These are phyloP conservation scores for Pseudonectria buxi DNA, from an alignment of 2,329 filamentous ascomycete species.

Conservation along the genomic window DNA sequence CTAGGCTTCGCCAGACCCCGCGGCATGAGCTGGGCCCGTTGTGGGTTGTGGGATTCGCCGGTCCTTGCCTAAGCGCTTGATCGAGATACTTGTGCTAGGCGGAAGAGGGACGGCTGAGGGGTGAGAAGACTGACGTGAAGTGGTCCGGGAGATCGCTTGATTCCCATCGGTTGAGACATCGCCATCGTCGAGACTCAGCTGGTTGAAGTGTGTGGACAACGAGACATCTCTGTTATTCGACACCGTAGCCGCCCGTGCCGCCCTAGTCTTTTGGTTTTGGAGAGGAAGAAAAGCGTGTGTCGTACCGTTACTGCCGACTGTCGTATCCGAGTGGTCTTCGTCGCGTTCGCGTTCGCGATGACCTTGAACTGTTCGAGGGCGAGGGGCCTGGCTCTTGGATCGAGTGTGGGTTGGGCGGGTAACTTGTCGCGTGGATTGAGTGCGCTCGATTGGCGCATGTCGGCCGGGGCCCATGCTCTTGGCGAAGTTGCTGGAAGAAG, in stretches of 20 bases:
- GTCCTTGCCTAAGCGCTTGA: conserved; percentile 21
- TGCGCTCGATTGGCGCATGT: conserved; percentile 39
- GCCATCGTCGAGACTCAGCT: conserved; percentile 34
- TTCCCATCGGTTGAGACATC: conserved; percentile 20
- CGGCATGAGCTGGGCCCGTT: conserved; percentile 5
- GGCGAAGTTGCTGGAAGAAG: conserved; percentile 41
- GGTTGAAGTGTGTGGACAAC: conserved; percentile 31
- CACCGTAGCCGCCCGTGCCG: conserved; percentile 18
- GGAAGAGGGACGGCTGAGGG: conserved; percentile 14
- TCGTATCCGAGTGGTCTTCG: conserved; percentile 31
- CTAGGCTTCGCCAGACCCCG: conserved; percentile 24
- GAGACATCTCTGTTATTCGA: conserved; percentile 37
- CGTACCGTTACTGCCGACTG: conserved; percentile 31
- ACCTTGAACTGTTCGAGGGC: conserved; percentile 35
- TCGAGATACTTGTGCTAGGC: conserved; percentile 19
- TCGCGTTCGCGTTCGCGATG: conserved; percentile 34
- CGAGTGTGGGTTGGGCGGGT: conserved; percentile 41
- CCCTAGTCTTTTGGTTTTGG: conserved; percentile 20
- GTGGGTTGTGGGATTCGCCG: conserved; percentile 10
- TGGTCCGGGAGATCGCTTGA: conserved; percentile 41
- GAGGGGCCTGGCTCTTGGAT: conserved; percentile 31
- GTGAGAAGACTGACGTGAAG: conserved; percentile 17
- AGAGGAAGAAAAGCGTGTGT: conserved; percentile 12
- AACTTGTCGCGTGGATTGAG: conserved; percentile 44
- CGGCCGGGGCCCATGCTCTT: conserved; percentile 52